A percentile compares a stretch with the other conserved stretches of the same genome.
These are phyloP conservation scores for Solanum ossicruentum DNA, from an alignment of 257 asterid genomes.

Conservation along the genomic window DNA sequence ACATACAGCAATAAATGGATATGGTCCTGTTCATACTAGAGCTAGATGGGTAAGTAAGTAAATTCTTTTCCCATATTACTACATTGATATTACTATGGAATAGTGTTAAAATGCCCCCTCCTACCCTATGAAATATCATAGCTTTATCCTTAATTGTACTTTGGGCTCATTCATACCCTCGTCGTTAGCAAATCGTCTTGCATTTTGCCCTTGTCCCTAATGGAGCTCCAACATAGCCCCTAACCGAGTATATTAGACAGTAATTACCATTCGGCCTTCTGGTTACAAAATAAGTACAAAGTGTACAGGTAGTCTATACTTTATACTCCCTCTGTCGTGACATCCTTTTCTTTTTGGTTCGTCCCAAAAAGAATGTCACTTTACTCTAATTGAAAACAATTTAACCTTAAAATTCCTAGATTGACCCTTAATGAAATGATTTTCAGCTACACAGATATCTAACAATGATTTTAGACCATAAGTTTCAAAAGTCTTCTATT, in stretches of 20 bases:
- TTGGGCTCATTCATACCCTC: background rate
- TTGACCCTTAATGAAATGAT: too few species aligned
- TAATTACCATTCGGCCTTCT: background rate
- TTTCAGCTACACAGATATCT: too few species aligned
- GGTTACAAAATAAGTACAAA: background rate
- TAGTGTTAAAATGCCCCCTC: background rate
- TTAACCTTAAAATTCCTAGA: too few species aligned
- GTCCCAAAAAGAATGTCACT: too few species aligned
- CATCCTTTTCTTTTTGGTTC: too few species aligned
- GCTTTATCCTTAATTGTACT: background rate
- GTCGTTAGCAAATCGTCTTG: background rate
- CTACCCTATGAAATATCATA: background rate
- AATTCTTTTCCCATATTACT: background rate
- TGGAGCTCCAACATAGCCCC: too few species aligned
- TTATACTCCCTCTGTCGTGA: too few species aligned
- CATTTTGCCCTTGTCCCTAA: background rate
- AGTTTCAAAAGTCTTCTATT: too few species aligned
- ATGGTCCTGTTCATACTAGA: conserved; percentile 65
- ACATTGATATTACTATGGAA: background rate
- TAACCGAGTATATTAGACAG: background rate
- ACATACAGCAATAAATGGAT: conserved; percentile 32
- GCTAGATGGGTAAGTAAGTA: conserved; percentile 75
- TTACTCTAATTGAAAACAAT: too few species aligned
- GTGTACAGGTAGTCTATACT: too few species aligned
- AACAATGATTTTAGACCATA: too few species aligned